A percentile compares a stretch with the other conserved stretches of the same genome.
Evolutionary conservation across 2,329 filamentous ascomycete species (phyloP).

Genomic region (Xylariales sp.): DNA sequence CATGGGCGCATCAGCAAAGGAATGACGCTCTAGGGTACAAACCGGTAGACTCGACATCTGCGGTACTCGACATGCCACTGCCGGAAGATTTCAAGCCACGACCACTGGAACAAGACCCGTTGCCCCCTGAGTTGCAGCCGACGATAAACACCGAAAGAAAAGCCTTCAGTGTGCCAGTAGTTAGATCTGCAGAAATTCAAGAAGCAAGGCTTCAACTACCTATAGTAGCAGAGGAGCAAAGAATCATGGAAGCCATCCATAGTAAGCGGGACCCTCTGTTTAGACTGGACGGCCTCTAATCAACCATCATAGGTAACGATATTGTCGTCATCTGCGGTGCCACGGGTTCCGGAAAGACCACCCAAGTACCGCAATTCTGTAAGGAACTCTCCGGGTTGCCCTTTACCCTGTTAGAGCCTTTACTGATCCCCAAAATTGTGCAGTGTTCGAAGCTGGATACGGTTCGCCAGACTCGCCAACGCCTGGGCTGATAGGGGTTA

Average conservation of each 20-base stretch:
- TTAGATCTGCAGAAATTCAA: slow-evolving; percentile 69
- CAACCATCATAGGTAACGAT: too few relatives aligned
- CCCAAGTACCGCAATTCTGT: slow-evolving; percentile 93
- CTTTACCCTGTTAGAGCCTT: too few relatives aligned
- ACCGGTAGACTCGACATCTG: slow-evolving; percentile 38
- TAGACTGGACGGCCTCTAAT: too few relatives aligned
- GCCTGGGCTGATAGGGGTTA: slow-evolving; percentile 89
- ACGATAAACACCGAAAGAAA: slow-evolving; percentile 61
- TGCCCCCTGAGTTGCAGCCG: slow-evolving; percentile 61
- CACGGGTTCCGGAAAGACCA: slow-evolving; percentile 96
- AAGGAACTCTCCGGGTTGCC: too few relatives aligned
- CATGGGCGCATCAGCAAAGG: slow-evolving; percentile 83
- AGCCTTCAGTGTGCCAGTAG: slow-evolving; percentile 69
- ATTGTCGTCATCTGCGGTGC: slow-evolving; percentile 89
- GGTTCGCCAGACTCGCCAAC: slow-evolving; percentile 73
- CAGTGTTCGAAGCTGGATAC: slow-evolving; percentile 85
- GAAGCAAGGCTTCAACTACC: slow-evolving; percentile 74
- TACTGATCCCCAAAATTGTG: too few relatives aligned
- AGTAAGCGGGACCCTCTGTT: too few relatives aligned
- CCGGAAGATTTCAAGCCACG: slow-evolving; percentile 62
- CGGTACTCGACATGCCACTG: slow-evolving; percentile 47
- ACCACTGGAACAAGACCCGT: slow-evolving; percentile 63
- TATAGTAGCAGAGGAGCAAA: slow-evolving; percentile 91
- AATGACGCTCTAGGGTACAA: slow-evolving; percentile 74
- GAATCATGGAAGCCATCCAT: slow-evolving; percentile 95